Conservation (phyloP, 805 yeast genomes). For the Metschnikowia chrysomelidarum region DNA sequence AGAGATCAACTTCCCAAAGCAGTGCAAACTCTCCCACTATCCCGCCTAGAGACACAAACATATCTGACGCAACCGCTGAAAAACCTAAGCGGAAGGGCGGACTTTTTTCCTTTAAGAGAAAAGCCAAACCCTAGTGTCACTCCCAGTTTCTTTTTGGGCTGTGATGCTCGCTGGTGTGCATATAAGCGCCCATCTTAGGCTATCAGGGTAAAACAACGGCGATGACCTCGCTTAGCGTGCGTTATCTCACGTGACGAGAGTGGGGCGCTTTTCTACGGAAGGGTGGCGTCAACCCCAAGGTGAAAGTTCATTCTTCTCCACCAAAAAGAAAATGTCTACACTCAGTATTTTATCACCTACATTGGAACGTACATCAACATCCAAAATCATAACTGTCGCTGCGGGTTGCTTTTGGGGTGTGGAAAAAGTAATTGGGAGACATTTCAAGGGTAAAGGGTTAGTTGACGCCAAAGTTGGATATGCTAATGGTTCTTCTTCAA, state of each 20-base stretch:
- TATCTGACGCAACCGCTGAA: slow-evolving; percentile 7
- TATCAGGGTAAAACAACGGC: too few relatives aligned
- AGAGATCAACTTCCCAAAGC: slow-evolving; percentile 23
- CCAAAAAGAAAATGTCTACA: slow-evolving; percentile 1
- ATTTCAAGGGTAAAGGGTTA: slow-evolving; percentile 62
- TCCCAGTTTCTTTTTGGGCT: background rate
- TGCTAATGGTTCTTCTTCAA: slow-evolving; percentile 74
- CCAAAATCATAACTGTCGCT: slow-evolving; percentile 43
- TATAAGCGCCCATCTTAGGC: too few relatives aligned
- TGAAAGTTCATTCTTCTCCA: background rate
- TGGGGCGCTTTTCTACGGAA: background rate
- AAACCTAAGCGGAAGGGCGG: slow-evolving; percentile 25
- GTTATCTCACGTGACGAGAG: slow-evolving; percentile 13
- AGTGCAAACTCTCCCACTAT: slow-evolving; percentile 17
- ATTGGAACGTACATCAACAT: slow-evolving; percentile 31
- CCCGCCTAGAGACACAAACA: slow-evolving; percentile 6
- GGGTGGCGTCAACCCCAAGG: too few relatives aligned
- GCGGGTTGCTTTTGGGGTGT: slow-evolving; percentile 87
- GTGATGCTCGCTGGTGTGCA: background rate
- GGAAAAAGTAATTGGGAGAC: slow-evolving; percentile 76
- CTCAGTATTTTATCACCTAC: slow-evolving; percentile 31
- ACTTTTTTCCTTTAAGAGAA: slow-evolving; percentile 38
- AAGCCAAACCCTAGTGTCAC: slow-evolving; percentile 9
- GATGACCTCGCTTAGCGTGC: slow-evolving; percentile 1
- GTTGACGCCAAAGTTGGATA: slow-evolving; percentile 84